phyloP scores from a whole-genome alignment of 75 land plant species.

The Sequoia sempervirens region DNA sequence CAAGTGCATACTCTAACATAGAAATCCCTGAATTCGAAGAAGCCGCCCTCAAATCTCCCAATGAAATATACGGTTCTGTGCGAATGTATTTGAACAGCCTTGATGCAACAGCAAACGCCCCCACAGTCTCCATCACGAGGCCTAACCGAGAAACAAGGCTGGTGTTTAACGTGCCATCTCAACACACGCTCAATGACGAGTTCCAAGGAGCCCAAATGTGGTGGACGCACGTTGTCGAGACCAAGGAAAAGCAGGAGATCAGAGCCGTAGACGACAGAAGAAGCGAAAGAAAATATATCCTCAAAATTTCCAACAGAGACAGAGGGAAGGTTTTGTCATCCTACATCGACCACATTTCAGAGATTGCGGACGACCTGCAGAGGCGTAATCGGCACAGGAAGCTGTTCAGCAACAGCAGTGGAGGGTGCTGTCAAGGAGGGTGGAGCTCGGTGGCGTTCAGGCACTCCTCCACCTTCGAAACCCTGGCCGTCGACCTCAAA shows the following conservation, averaged over 20 bases:
- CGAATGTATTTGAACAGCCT: constrained; percentile 4
- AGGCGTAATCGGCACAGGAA: not conserved
- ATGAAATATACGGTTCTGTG: not conserved
- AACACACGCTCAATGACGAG: constrained; percentile 30
- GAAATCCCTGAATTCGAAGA: not conserved
- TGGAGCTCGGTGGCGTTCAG: constrained; percentile 26
- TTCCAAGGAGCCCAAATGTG: constrained; percentile 31
- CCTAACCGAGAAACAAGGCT: constrained; percentile 18
- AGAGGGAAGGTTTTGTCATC: constrained; percentile 18
- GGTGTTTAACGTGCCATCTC: constrained; percentile 37
- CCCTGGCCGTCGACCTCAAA: constrained; percentile 18
- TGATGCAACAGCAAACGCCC: constrained; percentile 20
- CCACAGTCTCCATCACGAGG: constrained; percentile 24
- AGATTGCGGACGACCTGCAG: constrained; percentile 9
- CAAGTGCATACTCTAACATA: not conserved
- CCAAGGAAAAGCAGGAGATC: not conserved
- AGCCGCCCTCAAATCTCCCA: not conserved
- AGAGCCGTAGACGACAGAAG: constrained; percentile 10
- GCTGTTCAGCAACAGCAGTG: constrained; percentile 13
- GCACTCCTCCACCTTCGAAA: constrained; percentile 23
- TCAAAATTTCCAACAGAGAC: constrained; percentile 26
- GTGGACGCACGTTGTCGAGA: constrained; percentile 14
- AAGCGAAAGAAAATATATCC: constrained; percentile 7
- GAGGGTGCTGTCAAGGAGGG: not conserved
- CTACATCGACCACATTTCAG: constrained; percentile 23